These are phyloP conservation scores for Phialophora expanda DNA, from an alignment of 2,329 filamentous ascomycete genomes.

Conservation along the genomic window DNA sequence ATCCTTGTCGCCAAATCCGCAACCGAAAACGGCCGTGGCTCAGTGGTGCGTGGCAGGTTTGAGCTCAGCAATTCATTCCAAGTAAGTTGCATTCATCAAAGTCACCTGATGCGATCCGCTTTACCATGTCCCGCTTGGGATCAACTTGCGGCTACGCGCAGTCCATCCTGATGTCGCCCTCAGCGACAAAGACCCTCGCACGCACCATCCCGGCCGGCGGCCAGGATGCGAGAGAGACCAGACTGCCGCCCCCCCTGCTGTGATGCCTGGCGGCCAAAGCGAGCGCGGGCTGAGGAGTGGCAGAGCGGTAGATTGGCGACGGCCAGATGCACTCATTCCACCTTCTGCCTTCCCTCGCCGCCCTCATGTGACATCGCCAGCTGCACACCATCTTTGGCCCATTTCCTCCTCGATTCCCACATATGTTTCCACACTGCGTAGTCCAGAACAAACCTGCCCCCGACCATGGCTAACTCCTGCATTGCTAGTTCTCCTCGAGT, in stretches of 20 bases:
- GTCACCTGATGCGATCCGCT: slow-evolving; percentile 35
- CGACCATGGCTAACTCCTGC: slow-evolving; percentile 31
- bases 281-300: not conserved
- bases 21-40: slow-evolving; percentile 10
- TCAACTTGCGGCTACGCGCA: slow-evolving; percentile 24
- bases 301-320: slow-evolving; percentile 2
- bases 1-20: slow-evolving; percentile 12
- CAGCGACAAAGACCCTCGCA: slow-evolving; percentile 4
- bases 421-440: slow-evolving; percentile 4
- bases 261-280: slow-evolving; percentile 14
- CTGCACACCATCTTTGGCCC: slow-evolving; percentile 28
- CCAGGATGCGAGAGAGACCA: not conserved
- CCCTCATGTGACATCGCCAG: slow-evolving; percentile 34
- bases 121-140: slow-evolving; percentile 22
- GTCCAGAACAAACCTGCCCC: not conserved
- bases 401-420: slow-evolving; percentile 8
- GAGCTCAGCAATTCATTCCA: slow-evolving; percentile 15
- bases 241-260: not conserved
- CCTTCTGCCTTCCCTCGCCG: slow-evolving; percentile 17
- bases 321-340: slow-evolving; percentile 11
- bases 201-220: not conserved
- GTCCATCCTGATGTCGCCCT: slow-evolving; percentile 13
- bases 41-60: slow-evolving; percentile 17
- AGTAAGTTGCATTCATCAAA: slow-evolving; percentile 21
- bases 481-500: slow-evolving; percentile 15